Evolutionary conservation across 768 basidiomycete species (phyloP).

Genomic region (Tricholoma saponaceum): DNA sequence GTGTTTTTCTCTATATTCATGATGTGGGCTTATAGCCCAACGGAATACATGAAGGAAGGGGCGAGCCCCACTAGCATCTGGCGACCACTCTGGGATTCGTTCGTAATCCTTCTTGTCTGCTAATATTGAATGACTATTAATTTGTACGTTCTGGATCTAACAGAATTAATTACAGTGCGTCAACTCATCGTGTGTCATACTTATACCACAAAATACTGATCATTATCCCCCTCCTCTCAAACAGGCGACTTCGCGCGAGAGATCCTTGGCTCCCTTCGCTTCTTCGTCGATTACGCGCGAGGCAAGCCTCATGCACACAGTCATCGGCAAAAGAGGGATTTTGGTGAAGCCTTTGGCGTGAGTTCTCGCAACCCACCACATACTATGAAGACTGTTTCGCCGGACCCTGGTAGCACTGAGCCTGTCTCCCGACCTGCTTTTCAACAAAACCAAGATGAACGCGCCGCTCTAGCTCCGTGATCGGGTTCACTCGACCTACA

Average conservation of each 20-base stretch:
- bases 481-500: background rate
- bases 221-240: background rate
- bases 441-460: constrained; percentile 17
- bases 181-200: background rate
- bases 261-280: constrained; percentile 58
- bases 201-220: background rate
- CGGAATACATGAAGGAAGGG: constrained; percentile 57
- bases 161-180: constrained; percentile 32
- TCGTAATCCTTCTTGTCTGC: constrained; percentile 19
- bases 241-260: constrained; percentile 66
- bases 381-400: background rate
- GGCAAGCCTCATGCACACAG: constrained; percentile 22
- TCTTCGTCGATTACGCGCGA: constrained; percentile 44
- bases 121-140: background rate
- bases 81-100: constrained; percentile 72
- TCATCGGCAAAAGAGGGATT: constrained; percentile 18
- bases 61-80: constrained; percentile 51
- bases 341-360: constrained; percentile 39
- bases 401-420: background rate
- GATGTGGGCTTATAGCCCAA: constrained; percentile 78
- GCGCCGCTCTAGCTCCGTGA: constrained; percentile 13
- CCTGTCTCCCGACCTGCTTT: constrained; percentile 3
- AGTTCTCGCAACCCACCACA: background rate
- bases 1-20: constrained; percentile 73
- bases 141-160: background rate